These are phyloP conservation scores for Penicillium desertorum DNA, from an alignment of 495 filamentous ascomycete species.

Conservation along the genomic window DNA sequence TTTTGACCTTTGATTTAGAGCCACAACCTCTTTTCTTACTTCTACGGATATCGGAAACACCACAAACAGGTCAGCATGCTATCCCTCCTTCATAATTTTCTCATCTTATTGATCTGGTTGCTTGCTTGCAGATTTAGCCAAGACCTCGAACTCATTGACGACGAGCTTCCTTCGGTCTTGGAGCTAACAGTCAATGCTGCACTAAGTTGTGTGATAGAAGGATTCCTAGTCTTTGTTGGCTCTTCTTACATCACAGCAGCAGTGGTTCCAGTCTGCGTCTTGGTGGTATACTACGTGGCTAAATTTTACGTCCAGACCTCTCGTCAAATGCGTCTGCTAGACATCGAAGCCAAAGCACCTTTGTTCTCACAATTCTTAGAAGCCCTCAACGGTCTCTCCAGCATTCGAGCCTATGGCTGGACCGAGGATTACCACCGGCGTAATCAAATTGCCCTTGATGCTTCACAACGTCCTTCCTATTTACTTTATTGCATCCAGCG, in stretches of 20 bases:
- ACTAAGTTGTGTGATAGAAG: constrained; percentile 19
- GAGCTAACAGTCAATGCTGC: constrained; percentile 17
- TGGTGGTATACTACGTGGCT: constrained; percentile 25
- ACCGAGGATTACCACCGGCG: constrained; percentile 54
- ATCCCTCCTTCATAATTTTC: neutral
- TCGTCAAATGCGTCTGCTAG: constrained; percentile 57
- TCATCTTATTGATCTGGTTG: neutral
- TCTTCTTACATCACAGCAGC: constrained; percentile 23
- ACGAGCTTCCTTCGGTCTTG: constrained; percentile 35
- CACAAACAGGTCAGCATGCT: constrained; percentile 19
- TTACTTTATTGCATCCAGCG: constrained; percentile 64
- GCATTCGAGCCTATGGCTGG: constrained; percentile 72
- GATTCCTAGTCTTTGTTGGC: constrained; percentile 22
- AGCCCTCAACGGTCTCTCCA: constrained; percentile 62
- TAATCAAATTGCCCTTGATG: constrained; percentile 61
- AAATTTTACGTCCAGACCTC: constrained; percentile 36
- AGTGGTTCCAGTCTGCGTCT: constrained; percentile 20
- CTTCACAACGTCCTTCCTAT: constrained; percentile 54
- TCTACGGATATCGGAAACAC: constrained; percentile 26
- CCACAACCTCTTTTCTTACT: constrained; percentile 26
- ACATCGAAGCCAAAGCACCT: constrained; percentile 57
- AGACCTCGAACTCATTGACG: constrained; percentile 51
- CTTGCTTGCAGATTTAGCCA: constrained; percentile 24
- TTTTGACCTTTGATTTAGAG: constrained; percentile 10
- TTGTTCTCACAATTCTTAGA: constrained; percentile 73